Base-by-base conservation (phyloP, 116 monocot genomes). In the Iris pallida region DNA sequence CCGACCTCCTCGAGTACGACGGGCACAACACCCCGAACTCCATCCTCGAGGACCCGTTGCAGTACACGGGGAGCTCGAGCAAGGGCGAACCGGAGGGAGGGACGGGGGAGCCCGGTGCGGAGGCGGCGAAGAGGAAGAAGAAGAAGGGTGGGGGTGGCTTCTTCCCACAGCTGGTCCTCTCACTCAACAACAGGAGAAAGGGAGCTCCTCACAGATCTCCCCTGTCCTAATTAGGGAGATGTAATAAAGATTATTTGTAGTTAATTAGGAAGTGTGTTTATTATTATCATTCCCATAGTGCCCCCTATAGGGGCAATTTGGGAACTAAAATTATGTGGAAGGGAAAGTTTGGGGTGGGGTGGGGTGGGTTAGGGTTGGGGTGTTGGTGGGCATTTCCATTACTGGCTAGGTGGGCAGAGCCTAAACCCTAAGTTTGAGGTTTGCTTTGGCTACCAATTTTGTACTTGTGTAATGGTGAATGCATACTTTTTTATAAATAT, bases 191-290 rank as follows among this genome's bases (percentile, higher is more conserved):
- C 48, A 85, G 93, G 82, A 88, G 98, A 80, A 98, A 98, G 83
- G 90, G 98, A 6, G 93, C 98, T 53, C 98, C 98, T 16, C 98
- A 98, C 15, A 83, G 98, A 55, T 83, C 93, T 8, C 98, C 93
- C 15, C 84, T 98, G 12, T 81, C 90, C 52, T 98, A 41, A 64
- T 44, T 20, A n/a, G 16, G 8, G n/a, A 17, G 4, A 5, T 2
- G 0, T 30, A 42, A 18, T 30, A 30, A 30, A 30, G 17, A 5
- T 69, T 58, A 20, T 9, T 53, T 17, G 16, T 59, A 48, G 46
- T 40, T 42, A 58, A 15, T 61, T 47, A 62, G 19, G 67, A 52
- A 58, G 51, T 20, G 47, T 66, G 42, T 56, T 73, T 68, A n/a
- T 11, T 64, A 53, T 53, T 52, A 30, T 63, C 47, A 56, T 47